phyloP scores from a whole-genome alignment of 2,329 filamentous ascomycete species.

The Aspergillus sp. region DNA sequence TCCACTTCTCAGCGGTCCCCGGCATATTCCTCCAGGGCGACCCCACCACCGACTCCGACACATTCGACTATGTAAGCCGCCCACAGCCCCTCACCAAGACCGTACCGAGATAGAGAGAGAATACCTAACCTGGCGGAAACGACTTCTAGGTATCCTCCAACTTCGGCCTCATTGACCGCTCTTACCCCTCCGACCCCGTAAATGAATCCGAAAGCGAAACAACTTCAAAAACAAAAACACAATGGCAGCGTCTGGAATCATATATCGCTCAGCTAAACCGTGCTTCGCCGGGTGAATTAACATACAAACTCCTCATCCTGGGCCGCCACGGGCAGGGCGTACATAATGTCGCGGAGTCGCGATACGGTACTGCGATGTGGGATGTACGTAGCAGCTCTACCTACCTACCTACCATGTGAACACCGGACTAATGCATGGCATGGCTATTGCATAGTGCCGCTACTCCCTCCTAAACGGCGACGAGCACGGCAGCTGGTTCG shows the following conservation, averaged over 20 bases:
- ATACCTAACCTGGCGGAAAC: background rate
- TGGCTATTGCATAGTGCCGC: conserved; percentile 45
- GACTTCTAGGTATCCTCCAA: conserved; percentile 36
- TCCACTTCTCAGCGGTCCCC: conserved; percentile 41
- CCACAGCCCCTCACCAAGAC: no score
- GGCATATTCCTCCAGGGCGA: conserved; percentile 55
- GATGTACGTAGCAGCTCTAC: conserved; percentile 43
- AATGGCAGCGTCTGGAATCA: conserved; percentile 56
- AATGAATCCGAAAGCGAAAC: conserved; percentile 14
- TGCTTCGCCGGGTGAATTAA: conserved; percentile 35
- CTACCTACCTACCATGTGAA: background rate
- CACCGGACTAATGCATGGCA: background rate
- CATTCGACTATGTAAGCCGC: conserved; percentile 49
- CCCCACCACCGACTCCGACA: conserved; percentile 44
- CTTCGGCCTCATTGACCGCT: conserved; percentile 51
- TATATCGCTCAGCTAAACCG: conserved; percentile 50
- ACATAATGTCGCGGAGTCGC: conserved; percentile 61
- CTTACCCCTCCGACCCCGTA: conserved; percentile 43
- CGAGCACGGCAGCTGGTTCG: conserved; percentile 54
- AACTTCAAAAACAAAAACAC: conserved; percentile 38
- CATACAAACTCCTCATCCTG: conserved; percentile 58
- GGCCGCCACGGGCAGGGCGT: conserved; percentile 62
- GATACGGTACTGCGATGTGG: conserved; percentile 60
- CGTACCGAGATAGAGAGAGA: no score
- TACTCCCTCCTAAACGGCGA: conserved; percentile 61